A percentile compares a stretch with the other conserved stretches of the same genome.
Evolutionary conservation across 768 basidiomycete genomes (phyloP).

Genomic region (Tulasnella calospora): DNA sequence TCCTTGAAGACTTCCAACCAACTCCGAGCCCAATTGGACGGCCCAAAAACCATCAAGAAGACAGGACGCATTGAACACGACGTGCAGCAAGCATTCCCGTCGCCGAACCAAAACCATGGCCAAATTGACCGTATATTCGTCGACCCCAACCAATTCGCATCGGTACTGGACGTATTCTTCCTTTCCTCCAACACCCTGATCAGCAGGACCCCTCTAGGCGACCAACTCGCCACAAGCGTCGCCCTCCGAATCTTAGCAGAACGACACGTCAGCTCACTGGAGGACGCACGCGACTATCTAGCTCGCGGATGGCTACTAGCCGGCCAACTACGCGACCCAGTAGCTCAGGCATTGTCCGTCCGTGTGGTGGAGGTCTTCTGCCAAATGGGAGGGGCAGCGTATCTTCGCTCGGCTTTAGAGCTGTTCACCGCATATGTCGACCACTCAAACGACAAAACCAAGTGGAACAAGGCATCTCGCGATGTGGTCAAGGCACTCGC

Average conservation of each 20-base stretch:
- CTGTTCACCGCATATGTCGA: neutral
- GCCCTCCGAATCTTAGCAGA: neutral
- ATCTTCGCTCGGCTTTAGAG: neutral
- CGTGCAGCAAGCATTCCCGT: neutral
- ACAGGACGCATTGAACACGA: neutral
- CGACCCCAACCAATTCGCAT: neutral
- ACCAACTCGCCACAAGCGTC: neutral
- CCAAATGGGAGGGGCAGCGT: neutral
- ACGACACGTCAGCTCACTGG: neutral
- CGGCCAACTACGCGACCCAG: neutral
- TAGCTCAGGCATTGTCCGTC: neutral
- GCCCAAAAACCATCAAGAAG: neutral
- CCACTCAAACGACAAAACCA: neutral
- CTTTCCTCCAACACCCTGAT: neutral
- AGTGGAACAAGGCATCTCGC: neutral
- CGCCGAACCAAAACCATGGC: neutral
- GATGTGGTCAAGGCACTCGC: neutral
- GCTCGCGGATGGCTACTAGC: neutral
- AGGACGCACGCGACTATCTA: neutral
- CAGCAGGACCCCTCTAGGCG: neutral
- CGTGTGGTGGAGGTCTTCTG: neutral
- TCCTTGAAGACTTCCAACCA: neutral
- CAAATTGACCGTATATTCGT: neutral
- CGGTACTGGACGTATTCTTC: neutral
- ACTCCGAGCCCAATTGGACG: neutral